These are phyloP conservation scores for Coprinopsis strossmayeri DNA, from an alignment of 768 basidiomycete species.

Conservation along the genomic window DNA sequence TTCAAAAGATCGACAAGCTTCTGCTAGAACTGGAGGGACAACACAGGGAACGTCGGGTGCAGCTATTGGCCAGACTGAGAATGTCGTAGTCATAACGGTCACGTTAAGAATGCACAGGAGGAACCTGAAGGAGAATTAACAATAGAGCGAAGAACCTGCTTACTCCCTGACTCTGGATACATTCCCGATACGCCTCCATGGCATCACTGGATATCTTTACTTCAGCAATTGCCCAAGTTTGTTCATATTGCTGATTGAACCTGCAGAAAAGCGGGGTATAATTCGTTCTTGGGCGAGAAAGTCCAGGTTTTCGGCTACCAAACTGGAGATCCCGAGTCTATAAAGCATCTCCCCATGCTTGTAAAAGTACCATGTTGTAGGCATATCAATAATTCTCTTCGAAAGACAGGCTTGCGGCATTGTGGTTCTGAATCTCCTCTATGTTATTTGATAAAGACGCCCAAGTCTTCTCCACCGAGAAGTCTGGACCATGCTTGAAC, in stretches of 20 bases:
- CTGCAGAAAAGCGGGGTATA: conserved; percentile 75
- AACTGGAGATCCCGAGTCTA: conserved; percentile 69
- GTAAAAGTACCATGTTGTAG: conserved; percentile 88
- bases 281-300: conserved; percentile 69
- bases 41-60: conserved; percentile 58
- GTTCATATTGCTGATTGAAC: conserved; percentile 68
- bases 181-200: conserved; percentile 63
- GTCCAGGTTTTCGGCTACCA: conserved; percentile 81
- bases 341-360: conserved; percentile 84
- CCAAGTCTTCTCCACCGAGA: conserved; percentile 85
- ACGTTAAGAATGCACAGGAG: conserved; percentile 77
- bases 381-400: conserved; percentile 91
- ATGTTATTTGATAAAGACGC: conserved; percentile 76
- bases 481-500: conserved; percentile 62
- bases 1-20: conserved; percentile 73
- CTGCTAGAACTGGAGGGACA: conserved; percentile 58
- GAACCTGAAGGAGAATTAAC: conserved; percentile 40
- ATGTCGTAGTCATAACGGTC: conserved; percentile 89
- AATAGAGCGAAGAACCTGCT: conserved; percentile 18
- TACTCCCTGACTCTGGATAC: conserved; percentile 57
- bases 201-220: conserved; percentile 85
- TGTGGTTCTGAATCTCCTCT: conserved; percentile 90
- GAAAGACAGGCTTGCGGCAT: conserved; percentile 68
- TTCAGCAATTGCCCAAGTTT: conserved; percentile 87
- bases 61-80: conserved; percentile 92